Evolutionary conservation across 305 asterid species (phyloP), one percentile per base, ranked within the genome.

Genomic region (Fraxinus latifolia): DNA sequence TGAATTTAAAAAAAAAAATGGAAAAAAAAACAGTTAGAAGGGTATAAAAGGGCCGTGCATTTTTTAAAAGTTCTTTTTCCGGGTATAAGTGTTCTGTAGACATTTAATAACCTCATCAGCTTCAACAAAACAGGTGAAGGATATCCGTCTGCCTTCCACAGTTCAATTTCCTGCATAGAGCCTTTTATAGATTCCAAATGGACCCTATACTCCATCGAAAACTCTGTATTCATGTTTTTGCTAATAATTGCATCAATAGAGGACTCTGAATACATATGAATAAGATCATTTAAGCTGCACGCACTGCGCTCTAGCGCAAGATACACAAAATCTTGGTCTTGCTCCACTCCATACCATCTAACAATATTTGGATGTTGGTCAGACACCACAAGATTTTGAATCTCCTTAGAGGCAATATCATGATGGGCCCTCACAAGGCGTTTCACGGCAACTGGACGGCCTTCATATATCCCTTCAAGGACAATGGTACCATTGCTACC

Each of bases 401-500:
- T 95, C 79, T 95, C 99, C 85, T 94, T 93, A 47, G 89, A 78
- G 78, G 98, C 99, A 84, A 94, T 85, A 83, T 94, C 97, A 86
- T 95, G 92, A 83, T 91, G 91, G 62, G 95, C 91, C 83, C 91
- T 87, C 80, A 95, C 97, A 79, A 95, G 95, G 82, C 99, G 97
- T 88, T 95, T 95, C 87, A 95, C 99, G 27, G 98, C 98, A 83
- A 94, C 98, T 34, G 88, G 89, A 53, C 97, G 97, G 31, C 97
- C 93, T 77, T 91, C 96, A 83, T 93, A 92, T 79, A 87, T 85
- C 55, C 99, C 99, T 89, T 95, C 98, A 75, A 94, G 91, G 77
- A 95, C 93, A 82, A 95, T 86, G 27, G 99, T 95, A 27, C 98
- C 99, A 42, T 94, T 93, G 82, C 99, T 95, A 82, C 99, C 98